Evolutionary conservation across 2,329 filamentous ascomycete genomes (phyloP), one percentile per base, ranked within the genome.

Genomic region (Aureobasidium sp.): DNA sequence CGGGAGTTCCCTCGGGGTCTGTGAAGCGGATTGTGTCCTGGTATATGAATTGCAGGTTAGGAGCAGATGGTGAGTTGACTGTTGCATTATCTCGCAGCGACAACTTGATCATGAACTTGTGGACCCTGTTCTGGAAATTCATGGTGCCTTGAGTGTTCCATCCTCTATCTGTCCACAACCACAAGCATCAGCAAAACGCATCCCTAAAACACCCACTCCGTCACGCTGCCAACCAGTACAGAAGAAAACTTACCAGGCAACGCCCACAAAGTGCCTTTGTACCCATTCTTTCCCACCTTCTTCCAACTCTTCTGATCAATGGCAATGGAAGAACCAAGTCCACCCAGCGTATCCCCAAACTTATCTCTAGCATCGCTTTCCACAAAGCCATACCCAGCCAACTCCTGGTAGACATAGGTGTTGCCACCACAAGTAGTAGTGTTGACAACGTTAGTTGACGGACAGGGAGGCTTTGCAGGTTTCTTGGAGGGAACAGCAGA

Each of bases 91-190:
- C 71, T 3, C 77, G 74, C 3, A 83, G 79, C 0, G 78, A 81
- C 66, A 89, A 80, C 1, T 76, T 78, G 50, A 90, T 74, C 53
- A 75, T 69, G 69, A 89, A 85, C 68, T 87, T 86, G 71, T 90
- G 87, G 29, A 90, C 78, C 35, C 87, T 80, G 3, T 81, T 79
- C 64, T 88, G 82, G 69, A 80, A 88, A 69, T 88, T 88, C 19
- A 86, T 65, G 9, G 86, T 89, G 46, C 85, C 86, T 65, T 88
- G 75, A 0, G 86, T 89, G 68, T 90, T 89, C 85, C 87, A 90
- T 38, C 87, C 87, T 62, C 86, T 78, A 67, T 89, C 85, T 61
- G 15, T 13, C 23, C n/a, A 38, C 13, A 13, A 9, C 29, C 11
- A n/a, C 21, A 11, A 5, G 9, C n/a, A 31, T 43, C 21, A 43